These are phyloP conservation scores for Graphilbum sp. DNA, from an alignment of 2,329 filamentous ascomycete genomes.

Conservation along the genomic window DNA sequence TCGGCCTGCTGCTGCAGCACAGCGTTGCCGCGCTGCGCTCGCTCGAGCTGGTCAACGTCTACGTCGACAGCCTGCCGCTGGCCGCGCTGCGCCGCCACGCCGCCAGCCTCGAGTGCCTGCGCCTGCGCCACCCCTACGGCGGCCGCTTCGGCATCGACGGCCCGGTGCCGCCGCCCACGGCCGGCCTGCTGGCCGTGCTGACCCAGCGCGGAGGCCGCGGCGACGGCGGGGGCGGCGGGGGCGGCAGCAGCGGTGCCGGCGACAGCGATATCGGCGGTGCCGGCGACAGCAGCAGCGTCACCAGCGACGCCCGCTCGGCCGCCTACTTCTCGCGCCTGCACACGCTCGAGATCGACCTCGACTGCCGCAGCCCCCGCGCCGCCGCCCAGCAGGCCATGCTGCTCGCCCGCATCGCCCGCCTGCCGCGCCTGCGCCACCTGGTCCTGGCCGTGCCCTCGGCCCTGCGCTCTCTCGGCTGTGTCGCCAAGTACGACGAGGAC, in stretches of 20 bases:
- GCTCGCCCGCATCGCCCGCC: constrained; percentile 20
- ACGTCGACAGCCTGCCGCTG: constrained; percentile 22
- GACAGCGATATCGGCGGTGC: too few relatives aligned
- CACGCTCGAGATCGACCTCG: constrained; percentile 31
- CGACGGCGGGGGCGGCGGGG: background rate
- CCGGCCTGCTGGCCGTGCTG: background rate
- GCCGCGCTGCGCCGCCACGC: constrained; percentile 23
- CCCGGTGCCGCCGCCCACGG: background rate
- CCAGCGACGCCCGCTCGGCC: too few relatives aligned
- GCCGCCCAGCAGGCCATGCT: constrained; percentile 18
- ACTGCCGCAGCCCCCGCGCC: constrained; percentile 13
- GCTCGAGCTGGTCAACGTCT: constrained; percentile 23
- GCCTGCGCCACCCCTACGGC: constrained; percentile 21
- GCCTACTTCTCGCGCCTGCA: constrained; percentile 21
- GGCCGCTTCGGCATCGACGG: constrained; percentile 1
- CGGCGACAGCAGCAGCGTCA: too few relatives aligned
- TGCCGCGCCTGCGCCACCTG: constrained; percentile 22
- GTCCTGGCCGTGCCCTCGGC: constrained; percentile 24
- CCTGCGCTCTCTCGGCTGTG: background rate
- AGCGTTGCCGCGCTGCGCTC: constrained; percentile 20
- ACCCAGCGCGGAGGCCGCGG: background rate
- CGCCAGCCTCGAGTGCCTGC: constrained; percentile 19
- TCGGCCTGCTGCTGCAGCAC: constrained; percentile 22
- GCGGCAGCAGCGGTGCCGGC: too few relatives aligned
- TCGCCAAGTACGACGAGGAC: constrained; percentile 4